These are phyloP conservation scores for Cercospora berteroae DNA, from an alignment of 2,329 filamentous ascomycete genomes.

Conservation along the genomic window DNA sequence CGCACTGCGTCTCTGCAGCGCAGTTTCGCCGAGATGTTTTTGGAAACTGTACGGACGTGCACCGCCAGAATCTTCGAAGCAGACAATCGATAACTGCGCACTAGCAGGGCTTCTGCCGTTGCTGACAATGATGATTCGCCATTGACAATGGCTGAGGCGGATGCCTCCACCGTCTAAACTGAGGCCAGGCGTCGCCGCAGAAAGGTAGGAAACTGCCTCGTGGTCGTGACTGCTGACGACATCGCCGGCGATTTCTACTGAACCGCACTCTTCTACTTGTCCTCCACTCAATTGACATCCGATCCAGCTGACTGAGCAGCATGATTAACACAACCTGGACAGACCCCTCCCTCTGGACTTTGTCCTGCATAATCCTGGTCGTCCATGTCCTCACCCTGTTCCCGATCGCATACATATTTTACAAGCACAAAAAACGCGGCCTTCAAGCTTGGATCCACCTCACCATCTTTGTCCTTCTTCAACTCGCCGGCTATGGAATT, in stretches of 20 bases:
- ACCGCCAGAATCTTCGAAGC: background rate
- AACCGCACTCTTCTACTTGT: background rate
- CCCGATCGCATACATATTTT: conserved; percentile 11
- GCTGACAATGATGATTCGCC: background rate
- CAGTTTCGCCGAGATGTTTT: conserved; percentile 11
- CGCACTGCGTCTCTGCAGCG: background rate
- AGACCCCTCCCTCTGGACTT: conserved; percentile 1
- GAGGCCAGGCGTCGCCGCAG: background rate
- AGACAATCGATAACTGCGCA: background rate
- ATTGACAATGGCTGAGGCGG: background rate
- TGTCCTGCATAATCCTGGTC: background rate
- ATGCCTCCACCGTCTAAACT: background rate
- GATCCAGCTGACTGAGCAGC: background rate
- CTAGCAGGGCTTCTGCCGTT: background rate
- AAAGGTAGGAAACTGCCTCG: background rate
- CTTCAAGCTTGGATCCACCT: conserved; percentile 7
- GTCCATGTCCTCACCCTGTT: conserved; percentile 9
- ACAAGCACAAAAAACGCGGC: conserved; percentile 5
- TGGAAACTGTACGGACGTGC: background rate
- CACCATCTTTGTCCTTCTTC: conserved; percentile 5
- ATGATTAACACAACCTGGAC: conserved; percentile 7
- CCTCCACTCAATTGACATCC: background rate
- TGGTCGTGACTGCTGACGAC: background rate
- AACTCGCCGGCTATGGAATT: conserved; percentile 11
- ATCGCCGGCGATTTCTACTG: background rate